Conservation (phyloP, 495 filamentous ascomycete species). For the Talaromyces thailandensis region DNA sequence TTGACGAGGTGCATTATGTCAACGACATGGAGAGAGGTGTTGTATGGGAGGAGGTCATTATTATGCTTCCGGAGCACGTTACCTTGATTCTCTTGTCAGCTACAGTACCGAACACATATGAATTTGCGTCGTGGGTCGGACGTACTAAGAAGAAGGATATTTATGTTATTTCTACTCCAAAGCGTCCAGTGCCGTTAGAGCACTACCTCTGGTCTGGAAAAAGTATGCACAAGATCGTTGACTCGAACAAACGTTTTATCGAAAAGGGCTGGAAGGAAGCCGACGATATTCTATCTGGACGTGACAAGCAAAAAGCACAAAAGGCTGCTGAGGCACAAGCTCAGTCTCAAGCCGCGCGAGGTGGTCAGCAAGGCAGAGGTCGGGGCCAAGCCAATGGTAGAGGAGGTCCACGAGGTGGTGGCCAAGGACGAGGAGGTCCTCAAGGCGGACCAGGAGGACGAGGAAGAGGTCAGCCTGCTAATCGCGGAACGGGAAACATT, state of each 20-base stretch:
- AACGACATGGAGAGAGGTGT: conserved; percentile 96
- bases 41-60: conserved; percentile 99
- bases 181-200: conserved; percentile 88
- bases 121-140: conserved; percentile 98
- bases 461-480: conserved; percentile 47
- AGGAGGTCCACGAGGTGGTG: conserved; percentile 35
- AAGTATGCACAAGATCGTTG: conserved; percentile 88
- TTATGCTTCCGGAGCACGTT: conserved; percentile 96
- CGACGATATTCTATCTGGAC: conserved; percentile 70
- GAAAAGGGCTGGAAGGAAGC: conserved; percentile 93
- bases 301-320: conserved; percentile 63
- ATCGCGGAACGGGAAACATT: conserved; percentile 73
- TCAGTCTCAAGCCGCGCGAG: conserved; percentile 35
- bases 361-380: conserved; percentile 38
- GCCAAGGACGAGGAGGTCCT: conserved; percentile 36
- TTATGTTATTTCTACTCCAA: conserved; percentile 95
- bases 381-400: conserved; percentile 26
- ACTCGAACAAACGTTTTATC: conserved; percentile 79
- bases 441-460: conserved; percentile 28
- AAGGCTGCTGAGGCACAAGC: conserved; percentile 39
- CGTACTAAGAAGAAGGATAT: conserved; percentile 98
- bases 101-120: conserved; percentile 93
- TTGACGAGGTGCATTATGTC: conserved; percentile 98
- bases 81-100: conserved; percentile 91
- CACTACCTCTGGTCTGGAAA: conserved; percentile 95